Conservation (phyloP, 495 filamentous ascomycete genomes). For the Cairneyella variabilis region DNA sequence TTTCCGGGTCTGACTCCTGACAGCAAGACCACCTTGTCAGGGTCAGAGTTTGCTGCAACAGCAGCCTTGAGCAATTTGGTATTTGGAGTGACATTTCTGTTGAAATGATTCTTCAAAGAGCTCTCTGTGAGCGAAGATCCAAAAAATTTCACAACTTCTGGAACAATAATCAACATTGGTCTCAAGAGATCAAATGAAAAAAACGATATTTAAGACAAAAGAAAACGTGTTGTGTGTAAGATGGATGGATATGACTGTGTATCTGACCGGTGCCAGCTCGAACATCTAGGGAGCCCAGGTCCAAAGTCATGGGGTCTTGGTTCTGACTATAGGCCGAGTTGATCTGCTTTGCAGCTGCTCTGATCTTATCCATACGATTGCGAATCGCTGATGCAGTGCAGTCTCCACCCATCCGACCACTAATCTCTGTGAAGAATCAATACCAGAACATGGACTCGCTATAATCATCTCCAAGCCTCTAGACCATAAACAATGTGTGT, state of each 20-base stretch:
- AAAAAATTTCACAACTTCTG: conserved; percentile 14
- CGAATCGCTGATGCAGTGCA: conserved; percentile 20
- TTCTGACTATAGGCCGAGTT: conserved; percentile 25
- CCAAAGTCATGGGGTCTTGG: conserved; percentile 26
- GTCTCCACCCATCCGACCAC: conserved; percentile 20
- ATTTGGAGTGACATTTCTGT: not conserved
- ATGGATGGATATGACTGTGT: not conserved
- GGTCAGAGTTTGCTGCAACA: not conserved
- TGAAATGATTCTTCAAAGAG: not conserved
- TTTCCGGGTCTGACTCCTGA: not conserved
- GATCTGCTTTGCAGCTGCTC: conserved; percentile 33
- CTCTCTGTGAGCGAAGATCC: not conserved
- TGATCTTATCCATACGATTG: conserved; percentile 36
- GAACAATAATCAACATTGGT: not conserved
- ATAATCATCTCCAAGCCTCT: not conserved
- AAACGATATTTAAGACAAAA: conserved; percentile 5
- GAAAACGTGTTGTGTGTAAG: not conserved
- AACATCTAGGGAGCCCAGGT: no score
- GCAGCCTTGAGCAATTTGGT: not conserved
- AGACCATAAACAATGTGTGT: not conserved
- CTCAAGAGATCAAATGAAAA: not conserved
- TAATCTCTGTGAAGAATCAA: conserved; percentile 19
- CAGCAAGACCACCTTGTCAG: not conserved
- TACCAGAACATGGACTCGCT: not conserved
- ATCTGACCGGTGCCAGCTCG: not conserved